A percentile compares a stretch with the other conserved stretches of the same genome.
phyloP scores from a whole-genome alignment of 441 rosid genomes.

The Eutrema salsugineum region DNA sequence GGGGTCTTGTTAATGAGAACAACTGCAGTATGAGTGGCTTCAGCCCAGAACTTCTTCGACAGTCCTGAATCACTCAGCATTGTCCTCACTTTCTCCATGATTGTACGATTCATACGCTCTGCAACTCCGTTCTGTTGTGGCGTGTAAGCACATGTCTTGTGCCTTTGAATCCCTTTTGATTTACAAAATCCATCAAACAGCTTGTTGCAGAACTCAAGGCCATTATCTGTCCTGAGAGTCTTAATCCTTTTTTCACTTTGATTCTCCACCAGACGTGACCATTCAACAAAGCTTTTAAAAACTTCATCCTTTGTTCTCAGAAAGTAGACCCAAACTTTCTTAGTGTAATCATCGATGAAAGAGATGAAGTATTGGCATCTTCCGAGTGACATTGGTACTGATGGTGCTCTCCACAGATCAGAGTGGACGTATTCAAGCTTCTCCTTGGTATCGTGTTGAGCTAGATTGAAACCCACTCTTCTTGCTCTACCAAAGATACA shows the following conservation, averaged over 20 bases:
- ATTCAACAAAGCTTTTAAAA: not conserved
- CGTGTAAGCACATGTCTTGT: not conserved
- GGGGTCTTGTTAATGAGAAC: too few species aligned
- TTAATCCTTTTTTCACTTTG: fast-evolving
- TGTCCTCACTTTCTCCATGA: not conserved
- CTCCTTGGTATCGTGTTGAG: too few species aligned
- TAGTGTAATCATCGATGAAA: too few species aligned
- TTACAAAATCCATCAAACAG: not conserved
- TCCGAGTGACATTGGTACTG: not conserved
- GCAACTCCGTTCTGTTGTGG: not conserved
- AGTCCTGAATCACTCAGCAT: not conserved
- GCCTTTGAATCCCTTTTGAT: not conserved
- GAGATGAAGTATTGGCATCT: too few species aligned
- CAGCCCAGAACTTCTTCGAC: too few species aligned
- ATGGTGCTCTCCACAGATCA: not conserved
- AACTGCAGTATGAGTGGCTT: too few species aligned
- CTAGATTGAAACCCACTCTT: too few species aligned
- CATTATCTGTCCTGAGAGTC: not conserved
- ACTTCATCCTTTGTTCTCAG: not conserved
- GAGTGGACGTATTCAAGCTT: too few species aligned
- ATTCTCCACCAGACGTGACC: not conserved
- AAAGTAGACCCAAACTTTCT: not conserved
- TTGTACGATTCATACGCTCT: not conserved
- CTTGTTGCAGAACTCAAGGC: not conserved
- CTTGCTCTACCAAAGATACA: too few species aligned